Evolutionary conservation across 108 stramenopile genomes (phyloP).

Genomic region (Asterionellopsis glacialis): DNA sequence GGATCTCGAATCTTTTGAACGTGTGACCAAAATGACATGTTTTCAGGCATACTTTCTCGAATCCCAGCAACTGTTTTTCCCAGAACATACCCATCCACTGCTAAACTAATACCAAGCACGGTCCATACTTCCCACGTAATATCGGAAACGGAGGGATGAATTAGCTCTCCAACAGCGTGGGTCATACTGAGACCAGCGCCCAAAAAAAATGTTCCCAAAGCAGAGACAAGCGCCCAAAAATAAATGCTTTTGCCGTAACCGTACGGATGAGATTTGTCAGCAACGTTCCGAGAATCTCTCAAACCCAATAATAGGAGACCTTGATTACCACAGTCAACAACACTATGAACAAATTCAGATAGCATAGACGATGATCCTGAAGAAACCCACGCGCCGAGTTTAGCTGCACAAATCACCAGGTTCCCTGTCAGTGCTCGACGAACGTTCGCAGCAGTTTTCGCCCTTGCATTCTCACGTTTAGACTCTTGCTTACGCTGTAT

Average conservation of each 20-base stretch:
- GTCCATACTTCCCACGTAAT: conserved; percentile 83
- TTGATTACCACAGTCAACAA: conserved; percentile 95
- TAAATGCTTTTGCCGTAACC: conserved; percentile 88
- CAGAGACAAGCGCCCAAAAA: conserved; percentile 91
- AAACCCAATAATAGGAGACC: conserved; percentile 84
- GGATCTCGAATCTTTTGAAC: conserved; percentile 86
- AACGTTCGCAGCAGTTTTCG: conserved; percentile 52
- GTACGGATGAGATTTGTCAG: conserved; percentile 89
- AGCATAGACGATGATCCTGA: conserved; percentile 92
- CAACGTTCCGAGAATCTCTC: conserved; percentile 58
- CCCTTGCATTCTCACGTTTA: conserved; percentile 24
- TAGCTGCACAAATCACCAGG: conserved; percentile 80
- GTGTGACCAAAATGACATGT: conserved; percentile 54
- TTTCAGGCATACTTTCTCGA: conserved; percentile 37
- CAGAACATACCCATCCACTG: conserved; percentile 87
- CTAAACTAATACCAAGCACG: conserved; percentile 79
- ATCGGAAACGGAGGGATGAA: conserved; percentile 57
- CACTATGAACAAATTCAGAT: conserved; percentile 91
- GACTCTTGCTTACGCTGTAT: conserved; percentile 7
- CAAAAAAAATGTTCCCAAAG: conserved; percentile 93
- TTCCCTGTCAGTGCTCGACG: conserved; percentile 88
- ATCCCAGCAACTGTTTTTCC: conserved; percentile 67
- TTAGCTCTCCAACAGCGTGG: conserved; percentile 66
- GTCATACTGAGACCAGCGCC: conserved; percentile 92
- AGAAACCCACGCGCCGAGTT: conserved; percentile 83